Evolutionary conservation across 2,329 filamentous ascomycete species (phyloP), one percentile per base, ranked within the genome.

Genomic region (Dothideomycetes sp.): DNA sequence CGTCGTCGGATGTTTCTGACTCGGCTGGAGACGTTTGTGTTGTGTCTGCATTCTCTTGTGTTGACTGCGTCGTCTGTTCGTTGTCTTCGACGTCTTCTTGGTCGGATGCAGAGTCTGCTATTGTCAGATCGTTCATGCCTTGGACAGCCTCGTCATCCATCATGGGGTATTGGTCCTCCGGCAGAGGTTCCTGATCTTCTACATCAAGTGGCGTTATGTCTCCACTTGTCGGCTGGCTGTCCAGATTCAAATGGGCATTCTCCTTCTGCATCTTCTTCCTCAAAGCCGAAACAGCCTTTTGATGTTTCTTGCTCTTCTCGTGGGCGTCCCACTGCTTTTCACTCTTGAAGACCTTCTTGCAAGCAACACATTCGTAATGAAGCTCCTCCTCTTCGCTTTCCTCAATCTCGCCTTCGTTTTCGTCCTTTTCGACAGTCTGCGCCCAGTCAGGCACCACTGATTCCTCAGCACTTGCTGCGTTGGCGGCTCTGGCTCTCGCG

Each of bases 291-390:
- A 95, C 73, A 2, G 86, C 82, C 58, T 94, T 96, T 46, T 80
- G 63, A 54, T 98, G 91, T 63, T 96, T 98, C 61, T 94, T 98
- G 69, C 89, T 96, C 64, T 82, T 86, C 64, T 95, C 88, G 54
- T 98, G 91, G 3, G 83, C 81, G 53, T 93, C 80, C 47, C 83
- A 87, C 56, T 96, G 89, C 49, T 86, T 87, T 57, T 94, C 84
- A 54, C 88, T 96, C 63, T 95, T 84, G 60, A 89, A 91, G 1
- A 56, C 70, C 58, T 81, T 81, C 46, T 70, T 64, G 53, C 77
- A 81, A 5, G 73, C 74, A 23, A 80, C 71, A 49, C 77, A 81
- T 49, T 80, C 76, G 45, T 71, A 77, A 29, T 71, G 65, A 43
- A 78, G 60, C 41, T 68, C 63, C 9, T 33, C 23, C 44, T 65